Base-by-base conservation (phyloP, 352 stramenopile genomes). In the Hyaloperonospora arabidopsidis region DNA sequence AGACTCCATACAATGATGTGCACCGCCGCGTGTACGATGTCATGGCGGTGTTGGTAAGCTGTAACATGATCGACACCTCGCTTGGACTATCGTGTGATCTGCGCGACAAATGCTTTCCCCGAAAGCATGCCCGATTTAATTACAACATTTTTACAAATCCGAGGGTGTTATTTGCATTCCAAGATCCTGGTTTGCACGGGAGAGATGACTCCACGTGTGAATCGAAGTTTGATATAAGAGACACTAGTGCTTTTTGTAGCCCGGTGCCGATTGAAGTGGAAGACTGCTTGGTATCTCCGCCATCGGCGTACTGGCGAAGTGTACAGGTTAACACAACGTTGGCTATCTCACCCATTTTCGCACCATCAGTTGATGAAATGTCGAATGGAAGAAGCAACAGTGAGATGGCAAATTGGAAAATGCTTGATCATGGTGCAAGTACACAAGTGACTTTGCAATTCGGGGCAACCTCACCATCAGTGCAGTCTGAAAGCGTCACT, bases 11-110 rank as follows among this genome's bases (percentile, higher is more conserved):
- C 14, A 57, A 48, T 25, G 76, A 87, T 49, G 64, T 76, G 12
- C 75, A 76, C 46, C 76, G 79, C 3, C 76, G 79, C 0, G 56
- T 89, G 17, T 89, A 89, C 45, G 76, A 87, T 25, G 73, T 87
- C 21, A 76, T 83, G 23, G 77, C 76, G 0, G 74, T 89, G 21
- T 64, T 89, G 34, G 62, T 49, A 2, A 77, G 57, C 48, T 80
- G 79, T 57, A 76, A 74, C 44, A 48, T 86, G 28, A 61, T 89
- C 7, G 45, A 55, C 32, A 68, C 25, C 34, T 69, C 47, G 28
- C 36, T 56, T 15, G 52, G 54, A 8, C 39, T 48, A 35, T 49
- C 47, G 38, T 52, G 39, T 19, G 47, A 64, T 5, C 17, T 29
- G 40, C 46, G 44, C 5, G 65, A 72, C 57, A 68, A 68, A 43